phyloP scores from a whole-genome alignment of 2,329 filamentous ascomycete genomes.

The Chalaropsis ovoidea region DNA sequence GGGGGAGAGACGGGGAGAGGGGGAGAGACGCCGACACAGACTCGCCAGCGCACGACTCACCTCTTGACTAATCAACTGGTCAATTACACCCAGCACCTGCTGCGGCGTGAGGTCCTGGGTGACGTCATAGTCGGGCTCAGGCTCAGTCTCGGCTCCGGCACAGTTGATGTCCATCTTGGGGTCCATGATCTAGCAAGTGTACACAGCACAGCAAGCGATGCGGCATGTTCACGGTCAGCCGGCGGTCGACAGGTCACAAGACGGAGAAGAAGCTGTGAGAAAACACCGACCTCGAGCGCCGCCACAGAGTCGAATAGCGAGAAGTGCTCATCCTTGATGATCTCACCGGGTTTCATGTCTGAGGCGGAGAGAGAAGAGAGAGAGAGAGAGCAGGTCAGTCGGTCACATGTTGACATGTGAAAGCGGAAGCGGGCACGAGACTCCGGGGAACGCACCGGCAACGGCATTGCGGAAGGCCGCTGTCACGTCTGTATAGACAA shows the following conservation, averaged over 20 bases:
- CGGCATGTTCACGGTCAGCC: not conserved
- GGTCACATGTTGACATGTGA: not conserved
- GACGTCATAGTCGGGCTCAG: slow-evolving; percentile 75
- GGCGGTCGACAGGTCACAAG: not conserved
- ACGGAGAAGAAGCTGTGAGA: not conserved
- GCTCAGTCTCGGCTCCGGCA: slow-evolving; percentile 63
- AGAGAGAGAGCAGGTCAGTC: not conserved
- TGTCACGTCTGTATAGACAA: slow-evolving; percentile 25
- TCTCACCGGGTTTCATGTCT: slow-evolving; percentile 46
- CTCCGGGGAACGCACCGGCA: slow-evolving; percentile 15
- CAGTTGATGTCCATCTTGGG: slow-evolving; percentile 97
- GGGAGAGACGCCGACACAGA: not conserved
- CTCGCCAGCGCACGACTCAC: slow-evolving; percentile 38
- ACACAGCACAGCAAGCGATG: not conserved
- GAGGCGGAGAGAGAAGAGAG: not conserved
- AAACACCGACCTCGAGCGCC: slow-evolving; percentile 55
- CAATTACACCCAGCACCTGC: slow-evolving; percentile 86
- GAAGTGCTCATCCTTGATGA: slow-evolving; percentile 90
- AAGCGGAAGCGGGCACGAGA: not conserved
- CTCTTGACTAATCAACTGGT: slow-evolving; percentile 82
- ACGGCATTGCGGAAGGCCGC: slow-evolving; percentile 19
- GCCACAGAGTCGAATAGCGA: slow-evolving; percentile 91
- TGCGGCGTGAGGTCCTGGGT: slow-evolving; percentile 56
- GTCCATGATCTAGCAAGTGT: slow-evolving; percentile 78
- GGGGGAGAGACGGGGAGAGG: slow-evolving; percentile 42